Evolutionary conservation across 2,329 filamentous ascomycete genomes (phyloP).

Genomic region (Triangularia verruculosa): DNA sequence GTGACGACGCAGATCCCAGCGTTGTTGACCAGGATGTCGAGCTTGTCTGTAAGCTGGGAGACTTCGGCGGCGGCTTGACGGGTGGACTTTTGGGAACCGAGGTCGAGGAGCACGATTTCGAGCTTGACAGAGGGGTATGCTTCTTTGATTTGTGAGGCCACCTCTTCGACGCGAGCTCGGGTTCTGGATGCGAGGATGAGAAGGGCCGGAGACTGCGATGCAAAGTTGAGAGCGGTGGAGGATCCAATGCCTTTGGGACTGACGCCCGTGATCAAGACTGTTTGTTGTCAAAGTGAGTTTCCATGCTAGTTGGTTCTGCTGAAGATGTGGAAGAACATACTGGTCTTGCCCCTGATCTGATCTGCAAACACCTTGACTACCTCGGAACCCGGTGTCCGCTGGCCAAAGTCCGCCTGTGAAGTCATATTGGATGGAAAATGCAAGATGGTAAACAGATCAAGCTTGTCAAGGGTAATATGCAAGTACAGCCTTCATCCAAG

Average conservation of each 20-base stretch:
- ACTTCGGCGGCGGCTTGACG: constrained; percentile 38
- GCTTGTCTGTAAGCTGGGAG: constrained; percentile 29
- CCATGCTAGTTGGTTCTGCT: neutral
- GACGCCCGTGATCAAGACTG: constrained; percentile 43
- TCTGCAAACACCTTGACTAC: constrained; percentile 31
- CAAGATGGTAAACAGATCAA: neutral
- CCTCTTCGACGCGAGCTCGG: constrained; percentile 39
- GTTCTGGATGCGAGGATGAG: constrained; percentile 47
- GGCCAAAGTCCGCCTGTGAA: constrained; percentile 37
- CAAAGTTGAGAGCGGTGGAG: constrained; percentile 42
- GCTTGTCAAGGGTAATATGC: neutral
- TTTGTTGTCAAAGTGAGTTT: neutral
- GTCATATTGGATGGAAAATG: constrained; percentile 23
- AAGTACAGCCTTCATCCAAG: neutral
- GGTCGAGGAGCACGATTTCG: constrained; percentile 36
- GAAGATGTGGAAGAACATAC: constrained; percentile 22
- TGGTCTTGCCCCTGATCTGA: constrained; percentile 32
- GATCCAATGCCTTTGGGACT: constrained; percentile 42
- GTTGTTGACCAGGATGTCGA: constrained; percentile 45
- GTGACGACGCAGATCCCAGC: constrained; percentile 36
- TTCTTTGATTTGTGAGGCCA: constrained; percentile 36
- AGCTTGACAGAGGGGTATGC: constrained; percentile 37
- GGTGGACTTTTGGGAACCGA: constrained; percentile 38
- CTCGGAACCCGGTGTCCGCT: constrained; percentile 36
- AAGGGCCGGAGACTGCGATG: constrained; percentile 40